Evolutionary conservation across 331 rosid genomes (phyloP).

Genomic region (Rhamnella rubrinervis): DNA sequence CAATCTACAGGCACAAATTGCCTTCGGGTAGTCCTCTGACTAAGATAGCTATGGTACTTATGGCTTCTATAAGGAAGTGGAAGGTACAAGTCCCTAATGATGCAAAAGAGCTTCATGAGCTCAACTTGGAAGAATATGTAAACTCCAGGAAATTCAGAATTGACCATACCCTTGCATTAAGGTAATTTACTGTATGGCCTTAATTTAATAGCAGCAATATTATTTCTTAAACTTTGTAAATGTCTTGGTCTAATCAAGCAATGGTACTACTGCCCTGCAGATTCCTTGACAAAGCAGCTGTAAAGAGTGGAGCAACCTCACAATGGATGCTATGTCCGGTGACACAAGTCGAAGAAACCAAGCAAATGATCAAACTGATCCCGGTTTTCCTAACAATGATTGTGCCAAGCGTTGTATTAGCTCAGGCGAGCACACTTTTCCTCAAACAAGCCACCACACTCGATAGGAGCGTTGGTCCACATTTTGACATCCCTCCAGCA

Average conservation of each 20-base stretch:
- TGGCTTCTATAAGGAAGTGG: conserved; percentile 53
- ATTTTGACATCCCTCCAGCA: conserved; percentile 8
- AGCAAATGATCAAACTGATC: conserved; percentile 13
- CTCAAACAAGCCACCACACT: conserved; percentile 20
- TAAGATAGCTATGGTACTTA: conserved; percentile 45
- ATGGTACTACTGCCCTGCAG: background rate
- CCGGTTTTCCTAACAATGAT: conserved; percentile 2
- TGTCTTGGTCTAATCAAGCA: no score
- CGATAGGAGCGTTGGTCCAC: conserved; percentile 4
- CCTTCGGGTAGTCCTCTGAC: conserved; percentile 72
- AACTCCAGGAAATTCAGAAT: conserved; percentile 34
- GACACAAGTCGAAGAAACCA: conserved; percentile 20
- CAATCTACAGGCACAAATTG: conserved; percentile 61
- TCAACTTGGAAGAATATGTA: conserved; percentile 40
- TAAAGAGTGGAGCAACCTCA: conserved; percentile 1
- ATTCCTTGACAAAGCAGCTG: conserved; percentile 19
- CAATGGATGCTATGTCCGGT: conserved; percentile 15
- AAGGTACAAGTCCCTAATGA: conserved; percentile 41
- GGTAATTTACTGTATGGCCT: conserved; percentile 22
- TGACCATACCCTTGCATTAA: conserved; percentile 44
- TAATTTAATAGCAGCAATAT: background rate
- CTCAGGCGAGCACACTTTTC: conserved; percentile 9
- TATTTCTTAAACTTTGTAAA: no score
- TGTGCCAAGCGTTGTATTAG: conserved; percentile 1
- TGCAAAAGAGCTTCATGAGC: conserved; percentile 59